These are phyloP conservation scores for Candida loeiensis DNA, from an alignment of 805 yeast species.

Conservation along the genomic window DNA sequence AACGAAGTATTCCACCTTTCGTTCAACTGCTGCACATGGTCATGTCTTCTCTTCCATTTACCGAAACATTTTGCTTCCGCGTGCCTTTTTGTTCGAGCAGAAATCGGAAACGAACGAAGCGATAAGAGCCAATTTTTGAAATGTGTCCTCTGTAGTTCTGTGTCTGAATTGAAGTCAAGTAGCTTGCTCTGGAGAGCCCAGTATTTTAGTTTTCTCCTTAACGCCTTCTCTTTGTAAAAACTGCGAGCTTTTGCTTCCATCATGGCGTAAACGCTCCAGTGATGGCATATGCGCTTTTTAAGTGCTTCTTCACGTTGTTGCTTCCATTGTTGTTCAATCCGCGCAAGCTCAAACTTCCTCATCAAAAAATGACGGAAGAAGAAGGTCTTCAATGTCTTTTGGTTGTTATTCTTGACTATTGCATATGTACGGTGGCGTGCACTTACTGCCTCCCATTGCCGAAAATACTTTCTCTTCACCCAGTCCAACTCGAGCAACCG, in stretches of 20 bases:
- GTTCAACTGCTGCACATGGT: neutral
- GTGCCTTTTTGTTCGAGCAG: neutral
- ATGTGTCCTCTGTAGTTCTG: neutral
- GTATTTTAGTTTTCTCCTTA: neutral
- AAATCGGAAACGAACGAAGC: neutral
- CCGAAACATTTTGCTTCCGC: neutral
- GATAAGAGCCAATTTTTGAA: neutral
- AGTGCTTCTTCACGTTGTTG: neutral
- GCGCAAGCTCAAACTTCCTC: neutral
- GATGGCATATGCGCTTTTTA: neutral
- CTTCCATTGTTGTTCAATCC: neutral
- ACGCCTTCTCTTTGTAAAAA: neutral
- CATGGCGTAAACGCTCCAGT: neutral
- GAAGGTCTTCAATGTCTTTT: neutral
- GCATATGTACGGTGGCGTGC: neutral
- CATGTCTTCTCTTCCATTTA: neutral
- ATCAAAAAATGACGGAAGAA: slow-evolving; percentile 7
- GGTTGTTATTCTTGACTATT: neutral
- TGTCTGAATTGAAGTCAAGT: neutral
- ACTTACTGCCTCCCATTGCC: slow-evolving; percentile 7
- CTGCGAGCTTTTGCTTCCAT: neutral
- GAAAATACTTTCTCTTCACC: slow-evolving; percentile 1
- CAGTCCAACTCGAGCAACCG: neutral
- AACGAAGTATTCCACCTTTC: neutral
- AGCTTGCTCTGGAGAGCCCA: too few relatives aligned